phyloP scores from a whole-genome alignment of 2,329 filamentous ascomycete species.

The Chaetothyriales sp. region DNA sequence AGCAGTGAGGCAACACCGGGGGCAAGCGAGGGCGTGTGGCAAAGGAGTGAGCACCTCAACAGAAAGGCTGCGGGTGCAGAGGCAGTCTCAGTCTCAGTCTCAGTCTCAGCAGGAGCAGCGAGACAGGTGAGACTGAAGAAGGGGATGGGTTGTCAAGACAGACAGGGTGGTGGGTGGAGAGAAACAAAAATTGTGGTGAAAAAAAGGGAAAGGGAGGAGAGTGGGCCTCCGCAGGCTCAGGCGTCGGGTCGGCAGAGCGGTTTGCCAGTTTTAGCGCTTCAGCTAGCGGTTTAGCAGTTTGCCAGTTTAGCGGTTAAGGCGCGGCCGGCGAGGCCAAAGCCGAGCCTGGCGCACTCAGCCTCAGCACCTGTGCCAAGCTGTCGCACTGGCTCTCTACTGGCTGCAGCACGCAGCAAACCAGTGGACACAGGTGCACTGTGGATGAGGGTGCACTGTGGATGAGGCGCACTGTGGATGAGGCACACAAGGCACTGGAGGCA shows the following conservation, averaged over 20 bases:
- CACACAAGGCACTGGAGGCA: not conserved
- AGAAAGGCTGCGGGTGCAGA: conserved; percentile 8
- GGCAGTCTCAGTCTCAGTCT: not conserved
- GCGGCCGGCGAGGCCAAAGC: not conserved
- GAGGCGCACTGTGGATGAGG: too few species aligned
- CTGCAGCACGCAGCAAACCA: not conserved
- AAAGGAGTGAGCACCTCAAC: conserved; percentile 11
- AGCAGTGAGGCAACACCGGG: conserved; percentile 1
- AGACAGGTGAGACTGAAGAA: not conserved
- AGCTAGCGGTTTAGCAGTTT: not conserved
- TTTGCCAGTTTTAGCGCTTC: not conserved
- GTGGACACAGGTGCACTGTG: not conserved
- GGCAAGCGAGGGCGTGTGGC: conserved; percentile 5
- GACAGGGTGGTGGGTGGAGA: not conserved
- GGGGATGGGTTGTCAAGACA: not conserved
- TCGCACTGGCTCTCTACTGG: not conserved
- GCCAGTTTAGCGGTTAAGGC: not conserved
- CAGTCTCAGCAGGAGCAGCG: not conserved
- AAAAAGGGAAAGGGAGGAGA: not conserved
- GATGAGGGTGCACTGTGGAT: too few species aligned
- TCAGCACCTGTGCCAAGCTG: not conserved
- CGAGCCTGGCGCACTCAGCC: not conserved
- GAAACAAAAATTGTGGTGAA: not conserved
- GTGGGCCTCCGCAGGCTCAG: not conserved
- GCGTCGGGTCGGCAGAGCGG: not conserved